A percentile compares a stretch with the other conserved stretches of the same genome.
These are phyloP conservation scores for Evansstolkia leycettana DNA, from an alignment of 495 filamentous ascomycete species.

Conservation along the genomic window DNA sequence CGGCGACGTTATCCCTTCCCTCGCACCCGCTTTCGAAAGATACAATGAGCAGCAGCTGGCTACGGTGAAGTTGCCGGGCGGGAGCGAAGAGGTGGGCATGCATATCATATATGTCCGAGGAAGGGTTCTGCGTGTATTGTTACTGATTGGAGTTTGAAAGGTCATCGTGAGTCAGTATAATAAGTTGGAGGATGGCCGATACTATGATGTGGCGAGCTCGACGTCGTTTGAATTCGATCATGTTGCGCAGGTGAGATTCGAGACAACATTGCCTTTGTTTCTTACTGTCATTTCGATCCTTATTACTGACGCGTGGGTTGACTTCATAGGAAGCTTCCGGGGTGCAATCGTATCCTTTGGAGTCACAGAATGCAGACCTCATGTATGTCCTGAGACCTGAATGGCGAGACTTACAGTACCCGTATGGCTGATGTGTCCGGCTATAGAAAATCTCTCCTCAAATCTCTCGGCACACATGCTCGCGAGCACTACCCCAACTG, in stretches of 20 bases:
- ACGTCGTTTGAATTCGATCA: conserved; percentile 86
- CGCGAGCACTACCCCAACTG: conserved; percentile 81
- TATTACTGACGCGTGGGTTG: background rate
- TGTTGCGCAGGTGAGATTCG: conserved; percentile 49
- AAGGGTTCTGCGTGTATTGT: too few relatives aligned
- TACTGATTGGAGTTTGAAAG: conserved; percentile 26
- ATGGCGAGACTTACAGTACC: background rate
- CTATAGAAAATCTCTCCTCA: conserved; percentile 54
- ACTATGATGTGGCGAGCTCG: conserved; percentile 78
- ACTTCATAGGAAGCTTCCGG: conserved; percentile 60
- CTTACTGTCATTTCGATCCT: background rate
- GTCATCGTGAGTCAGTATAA: conserved; percentile 84
- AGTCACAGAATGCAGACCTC: conserved; percentile 65
- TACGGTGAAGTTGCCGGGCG: conserved; percentile 77
- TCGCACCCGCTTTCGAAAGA: conserved; percentile 74
- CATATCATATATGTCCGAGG: background rate
- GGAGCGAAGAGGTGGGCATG: conserved; percentile 53
- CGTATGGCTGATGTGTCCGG: conserved; percentile 3
- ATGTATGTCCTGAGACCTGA: conserved; percentile 45
- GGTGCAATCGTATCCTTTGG: conserved; percentile 68
- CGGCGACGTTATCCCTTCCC: conserved; percentile 50
- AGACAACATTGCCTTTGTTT: conserved; percentile 1
- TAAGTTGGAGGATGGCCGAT: conserved; percentile 61
- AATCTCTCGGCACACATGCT: conserved; percentile 63
- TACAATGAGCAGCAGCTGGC: conserved; percentile 94